phyloP scores from a whole-genome alignment of 108 stramenopile genomes.

The Skeletonema costatum region DNA sequence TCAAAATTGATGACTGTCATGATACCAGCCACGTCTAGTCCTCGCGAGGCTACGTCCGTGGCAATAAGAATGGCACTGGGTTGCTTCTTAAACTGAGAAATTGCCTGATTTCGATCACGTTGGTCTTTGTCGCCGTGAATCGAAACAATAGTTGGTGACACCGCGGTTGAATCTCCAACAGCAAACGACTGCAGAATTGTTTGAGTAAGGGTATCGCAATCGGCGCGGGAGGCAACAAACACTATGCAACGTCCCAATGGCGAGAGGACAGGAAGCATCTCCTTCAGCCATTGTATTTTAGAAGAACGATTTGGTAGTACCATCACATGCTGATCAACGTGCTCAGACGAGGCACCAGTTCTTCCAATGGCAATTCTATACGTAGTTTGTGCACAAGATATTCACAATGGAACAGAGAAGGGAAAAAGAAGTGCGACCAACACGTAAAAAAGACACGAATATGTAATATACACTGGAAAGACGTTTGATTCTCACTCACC shows the following conservation, averaged over 20 bases:
- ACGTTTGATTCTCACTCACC: constrained; percentile 42
- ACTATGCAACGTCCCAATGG: constrained; percentile 74
- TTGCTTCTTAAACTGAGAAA: constrained; percentile 85
- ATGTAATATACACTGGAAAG: neutral
- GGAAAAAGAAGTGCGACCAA: constrained; percentile 41
- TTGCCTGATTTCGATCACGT: constrained; percentile 89
- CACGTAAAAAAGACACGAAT: neutral
- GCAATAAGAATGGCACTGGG: constrained; percentile 86
- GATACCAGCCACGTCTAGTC: constrained; percentile 94
- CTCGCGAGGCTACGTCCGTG: constrained; percentile 98
- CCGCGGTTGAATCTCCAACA: constrained; percentile 41
- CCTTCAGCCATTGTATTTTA: constrained; percentile 69
- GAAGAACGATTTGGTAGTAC: constrained; percentile 62
- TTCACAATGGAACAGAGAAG: constrained; percentile 6
- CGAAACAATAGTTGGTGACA: constrained; percentile 59
- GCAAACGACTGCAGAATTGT: constrained; percentile 21
- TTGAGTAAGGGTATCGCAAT: constrained; percentile 66
- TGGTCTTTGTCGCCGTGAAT: constrained; percentile 98
- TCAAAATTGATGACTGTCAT: constrained; percentile 93
- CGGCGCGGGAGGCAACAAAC: constrained; percentile 77
- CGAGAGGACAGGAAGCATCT: constrained; percentile 65
- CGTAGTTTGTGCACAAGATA: neutral
- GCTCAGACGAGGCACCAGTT: constrained; percentile 69
- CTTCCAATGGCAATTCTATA: constrained; percentile 67
- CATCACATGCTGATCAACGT: constrained; percentile 83